These are phyloP conservation scores for Serpula lacrymans DNA, from an alignment of 768 basidiomycete species.

Conservation along the genomic window DNA sequence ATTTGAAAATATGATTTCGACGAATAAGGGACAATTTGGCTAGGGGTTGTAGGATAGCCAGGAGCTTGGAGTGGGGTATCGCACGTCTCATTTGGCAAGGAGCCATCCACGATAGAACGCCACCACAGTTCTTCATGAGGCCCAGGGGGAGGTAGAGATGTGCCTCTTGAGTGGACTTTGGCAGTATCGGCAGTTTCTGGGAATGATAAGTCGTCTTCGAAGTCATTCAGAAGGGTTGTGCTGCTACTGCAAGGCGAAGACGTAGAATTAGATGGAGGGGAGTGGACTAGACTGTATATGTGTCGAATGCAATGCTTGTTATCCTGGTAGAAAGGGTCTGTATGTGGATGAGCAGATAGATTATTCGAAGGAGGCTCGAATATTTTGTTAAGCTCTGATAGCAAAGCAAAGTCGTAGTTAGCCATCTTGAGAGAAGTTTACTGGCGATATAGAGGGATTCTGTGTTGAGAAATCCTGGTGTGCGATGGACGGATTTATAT, in stretches of 20 bases:
- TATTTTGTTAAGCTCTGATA: background rate
- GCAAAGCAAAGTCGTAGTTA: background rate
- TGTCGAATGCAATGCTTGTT: background rate
- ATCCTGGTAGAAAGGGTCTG: background rate
- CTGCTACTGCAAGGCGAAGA: constrained; percentile 7
- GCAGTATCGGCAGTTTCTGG: background rate
- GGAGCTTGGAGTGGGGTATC: too few species aligned
- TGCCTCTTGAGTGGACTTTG: background rate
- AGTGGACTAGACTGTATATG: background rate
- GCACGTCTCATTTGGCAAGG: too few species aligned
- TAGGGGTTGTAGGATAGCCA: too few species aligned
- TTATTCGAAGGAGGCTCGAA: background rate
- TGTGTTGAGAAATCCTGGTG: too few species aligned
- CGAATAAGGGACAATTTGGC: too few species aligned
- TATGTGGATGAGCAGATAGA: too few species aligned
- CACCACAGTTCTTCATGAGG: too few species aligned
- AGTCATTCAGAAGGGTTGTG: constrained; percentile 4
- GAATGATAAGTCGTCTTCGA: background rate
- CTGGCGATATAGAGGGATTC: too few species aligned
- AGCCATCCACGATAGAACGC: too few species aligned
- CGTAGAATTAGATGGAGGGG: background rate
- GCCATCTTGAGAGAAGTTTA: too few species aligned
- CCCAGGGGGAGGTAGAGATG: background rate
- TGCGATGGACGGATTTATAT: too few species aligned
- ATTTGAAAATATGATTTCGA: too few species aligned